phyloP scores from a whole-genome alignment of 768 basidiomycete species.

The Psilocybe subaeruginosa region DNA sequence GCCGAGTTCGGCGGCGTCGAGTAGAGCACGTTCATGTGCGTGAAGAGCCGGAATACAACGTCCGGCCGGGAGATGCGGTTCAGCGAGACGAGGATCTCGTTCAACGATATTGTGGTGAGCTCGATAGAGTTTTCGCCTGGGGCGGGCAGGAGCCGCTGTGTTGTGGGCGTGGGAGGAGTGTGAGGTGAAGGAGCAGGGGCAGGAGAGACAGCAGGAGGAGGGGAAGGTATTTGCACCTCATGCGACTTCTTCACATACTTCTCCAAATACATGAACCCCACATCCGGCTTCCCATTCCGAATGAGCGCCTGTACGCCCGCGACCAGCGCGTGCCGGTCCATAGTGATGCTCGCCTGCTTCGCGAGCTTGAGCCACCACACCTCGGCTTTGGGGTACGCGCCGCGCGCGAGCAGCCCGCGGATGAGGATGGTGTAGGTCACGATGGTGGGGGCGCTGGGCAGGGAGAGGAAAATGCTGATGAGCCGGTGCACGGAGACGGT shows the following conservation, averaged over 20 bases:
- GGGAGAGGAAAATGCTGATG: constrained; percentile 36
- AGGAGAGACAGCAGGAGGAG: background rate
- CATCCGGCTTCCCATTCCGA: constrained; percentile 40
- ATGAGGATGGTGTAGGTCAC: constrained; percentile 59
- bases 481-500: constrained; percentile 33
- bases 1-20: constrained; percentile 53
- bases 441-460: constrained; percentile 40
- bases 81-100: constrained; percentile 47
- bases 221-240: background rate
- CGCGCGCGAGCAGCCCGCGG: constrained; percentile 50
- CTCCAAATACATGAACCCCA: constrained; percentile 56
- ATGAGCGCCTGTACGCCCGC: constrained; percentile 55
- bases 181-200: too few species aligned
- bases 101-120: constrained; percentile 33
- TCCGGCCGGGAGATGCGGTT: constrained; percentile 60
- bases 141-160: background rate
- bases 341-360: constrained; percentile 26
- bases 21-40: constrained; percentile 63
- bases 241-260: constrained; percentile 27
- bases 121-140: constrained; percentile 8
- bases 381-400: constrained; percentile 41
- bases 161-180: too few species aligned
- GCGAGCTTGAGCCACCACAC: constrained; percentile 46
- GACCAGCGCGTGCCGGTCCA: constrained; percentile 53
- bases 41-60: constrained; percentile 68